These are phyloP conservation scores for Pseudogymnoascus sp. DNA, from an alignment of 2,329 filamentous ascomycete genomes.

Conservation along the genomic window DNA sequence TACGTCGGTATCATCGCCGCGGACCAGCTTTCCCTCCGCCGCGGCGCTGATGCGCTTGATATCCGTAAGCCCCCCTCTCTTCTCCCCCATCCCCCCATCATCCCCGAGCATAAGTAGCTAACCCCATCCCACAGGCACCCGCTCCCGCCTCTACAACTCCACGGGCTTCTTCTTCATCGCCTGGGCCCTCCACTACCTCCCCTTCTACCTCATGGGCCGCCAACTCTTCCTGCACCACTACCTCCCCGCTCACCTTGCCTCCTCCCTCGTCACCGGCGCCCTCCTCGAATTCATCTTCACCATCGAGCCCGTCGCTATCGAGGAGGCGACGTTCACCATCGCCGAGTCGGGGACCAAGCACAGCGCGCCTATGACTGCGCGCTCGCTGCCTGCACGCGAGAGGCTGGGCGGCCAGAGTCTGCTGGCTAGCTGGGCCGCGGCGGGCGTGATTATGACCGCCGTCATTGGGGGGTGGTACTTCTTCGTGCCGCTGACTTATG, in stretches of 20 bases:
- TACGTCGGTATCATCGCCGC: conserved; percentile 87
- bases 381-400: conserved; percentile 70
- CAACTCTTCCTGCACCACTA: conserved; percentile 98
- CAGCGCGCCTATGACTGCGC: conserved; percentile 32
- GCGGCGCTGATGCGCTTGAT: conserved; percentile 88
- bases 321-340: conserved; percentile 41
- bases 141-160: conserved; percentile 92
- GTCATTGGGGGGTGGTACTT: conserved; percentile 77
- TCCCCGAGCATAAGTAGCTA: not conserved
- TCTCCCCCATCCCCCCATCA: not conserved
- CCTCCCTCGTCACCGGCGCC: conserved; percentile 79
- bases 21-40: conserved; percentile 86
- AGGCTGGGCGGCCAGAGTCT: conserved; percentile 73
- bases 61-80: conserved; percentile 70
- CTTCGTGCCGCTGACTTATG: conserved; percentile 93
- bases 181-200: conserved; percentile 95
- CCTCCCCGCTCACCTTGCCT: conserved; percentile 86
- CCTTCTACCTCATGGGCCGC: conserved; percentile 96
- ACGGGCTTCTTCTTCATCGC: conserved; percentile 98
- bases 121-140: conserved; percentile 53
- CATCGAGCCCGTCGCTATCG: conserved; percentile 60
- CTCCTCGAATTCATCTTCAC: conserved; percentile 95
- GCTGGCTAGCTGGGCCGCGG: conserved; percentile 69
- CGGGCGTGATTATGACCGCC: conserved; percentile 56
- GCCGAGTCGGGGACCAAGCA: conserved; percentile 40